Percentiles rank a stretch among this genome's conserved stretches.
Evolutionary conservation across 345 rosid species (phyloP).

Genomic region (Syzygium jambos): DNA sequence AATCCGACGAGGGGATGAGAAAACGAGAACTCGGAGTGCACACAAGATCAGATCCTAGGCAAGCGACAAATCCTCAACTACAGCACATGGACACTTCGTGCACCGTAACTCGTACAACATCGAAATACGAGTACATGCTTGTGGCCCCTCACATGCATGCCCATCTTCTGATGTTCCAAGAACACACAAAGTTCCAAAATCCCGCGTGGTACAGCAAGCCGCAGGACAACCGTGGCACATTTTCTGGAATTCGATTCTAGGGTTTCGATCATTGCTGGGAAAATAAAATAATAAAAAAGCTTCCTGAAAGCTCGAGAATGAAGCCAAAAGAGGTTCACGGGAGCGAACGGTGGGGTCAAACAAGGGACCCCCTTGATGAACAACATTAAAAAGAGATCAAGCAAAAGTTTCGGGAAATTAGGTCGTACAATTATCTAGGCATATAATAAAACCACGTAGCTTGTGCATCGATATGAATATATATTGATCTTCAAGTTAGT

Average conservation of each 20-base stretch:
- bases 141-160: neutral
- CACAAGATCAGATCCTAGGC: neutral
- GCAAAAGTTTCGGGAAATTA: neutral
- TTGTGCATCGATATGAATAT: neutral
- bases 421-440: neutral
- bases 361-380: neutral
- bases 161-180: neutral
- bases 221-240: neutral
- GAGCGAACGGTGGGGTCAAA: neutral
- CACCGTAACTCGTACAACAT: neutral
- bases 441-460: neutral
- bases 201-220: neutral
- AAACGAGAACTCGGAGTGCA: neutral
- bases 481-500: neutral
- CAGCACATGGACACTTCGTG: neutral
- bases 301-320: neutral
- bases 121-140: neutral
- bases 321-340: slow-evolving; percentile 1
- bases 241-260: neutral
- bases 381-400: neutral
- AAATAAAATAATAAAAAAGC: neutral
- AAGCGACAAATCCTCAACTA: neutral
- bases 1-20: neutral
- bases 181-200: neutral
- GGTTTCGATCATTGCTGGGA: neutral